A percentile compares a stretch with the other conserved stretches of the same genome.
These are phyloP conservation scores for Dendrobium officinale DNA, from an alignment of 106 monocot genomes.

Conservation along the genomic window DNA sequence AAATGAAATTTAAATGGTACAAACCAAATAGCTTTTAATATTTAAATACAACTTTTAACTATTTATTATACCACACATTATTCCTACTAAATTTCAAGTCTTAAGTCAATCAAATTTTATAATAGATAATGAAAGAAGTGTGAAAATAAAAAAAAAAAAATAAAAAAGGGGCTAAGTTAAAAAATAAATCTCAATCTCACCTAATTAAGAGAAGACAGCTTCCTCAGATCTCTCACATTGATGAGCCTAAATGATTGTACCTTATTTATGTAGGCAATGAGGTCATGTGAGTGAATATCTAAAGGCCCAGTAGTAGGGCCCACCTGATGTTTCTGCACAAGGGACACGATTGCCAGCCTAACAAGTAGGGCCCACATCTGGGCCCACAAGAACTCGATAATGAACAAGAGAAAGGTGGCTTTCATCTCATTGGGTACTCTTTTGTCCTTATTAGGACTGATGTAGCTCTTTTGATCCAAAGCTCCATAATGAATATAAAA, in stretches of 20 bases:
- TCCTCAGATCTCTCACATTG: neutral
- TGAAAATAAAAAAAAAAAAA: no score
- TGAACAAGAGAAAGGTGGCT: neutral
- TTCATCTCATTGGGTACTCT: neutral
- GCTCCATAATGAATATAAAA: neutral
- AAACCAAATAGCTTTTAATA: no score
- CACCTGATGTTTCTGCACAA: neutral
- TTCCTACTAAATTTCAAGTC: no score
- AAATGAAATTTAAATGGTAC: no score
- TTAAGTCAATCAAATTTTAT: no score
- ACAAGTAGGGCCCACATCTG: neutral
- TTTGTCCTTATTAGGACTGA: neutral
- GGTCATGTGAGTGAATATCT: neutral
- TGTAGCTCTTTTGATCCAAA: neutral
- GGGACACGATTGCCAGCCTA: constrained; percentile 6
- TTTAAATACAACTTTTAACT: no score
- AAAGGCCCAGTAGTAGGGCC: neutral
- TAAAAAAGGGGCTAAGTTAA: neutral
- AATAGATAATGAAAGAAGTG: no score
- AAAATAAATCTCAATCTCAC: neutral
- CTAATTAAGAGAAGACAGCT: neutral
- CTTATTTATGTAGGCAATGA: neutral
- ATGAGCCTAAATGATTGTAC: neutral
- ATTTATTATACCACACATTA: no score
- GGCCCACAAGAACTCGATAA: neutral